Evolutionary conservation across 768 basidiomycete genomes (phyloP).

Genomic region (Rhodotorula babjevae): DNA sequence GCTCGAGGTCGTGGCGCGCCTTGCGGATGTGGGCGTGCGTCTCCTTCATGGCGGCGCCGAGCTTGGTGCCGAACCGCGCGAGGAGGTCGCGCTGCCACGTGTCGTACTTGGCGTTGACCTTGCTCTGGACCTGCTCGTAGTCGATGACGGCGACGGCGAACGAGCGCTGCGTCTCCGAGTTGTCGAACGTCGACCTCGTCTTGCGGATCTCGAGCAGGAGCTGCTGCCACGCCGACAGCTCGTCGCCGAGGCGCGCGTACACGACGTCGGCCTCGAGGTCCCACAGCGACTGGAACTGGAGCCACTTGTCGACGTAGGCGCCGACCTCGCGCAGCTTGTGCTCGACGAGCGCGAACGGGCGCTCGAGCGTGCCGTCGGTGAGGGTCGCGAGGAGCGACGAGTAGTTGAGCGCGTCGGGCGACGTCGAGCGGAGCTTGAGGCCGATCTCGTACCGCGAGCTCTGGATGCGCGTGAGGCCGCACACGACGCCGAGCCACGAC

Average conservation of each 20-base stretch:
- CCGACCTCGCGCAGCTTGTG: slow-evolving; percentile 77
- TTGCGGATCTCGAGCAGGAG: slow-evolving; percentile 95
- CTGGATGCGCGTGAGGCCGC: slow-evolving; percentile 77
- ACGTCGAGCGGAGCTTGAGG: slow-evolving; percentile 70
- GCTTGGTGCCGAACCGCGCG: slow-evolving; percentile 82
- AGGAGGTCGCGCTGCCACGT: slow-evolving; percentile 95
- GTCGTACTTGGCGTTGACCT: slow-evolving; percentile 98
- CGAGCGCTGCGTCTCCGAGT: slow-evolving; percentile 81
- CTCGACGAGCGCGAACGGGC: slow-evolving; percentile 81
- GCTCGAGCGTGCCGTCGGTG: slow-evolving; percentile 65
- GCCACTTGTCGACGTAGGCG: slow-evolving; percentile 93
- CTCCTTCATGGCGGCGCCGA: slow-evolving; percentile 94
- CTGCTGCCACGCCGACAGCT: slow-evolving; percentile 85
- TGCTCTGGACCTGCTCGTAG: slow-evolving; percentile 94
- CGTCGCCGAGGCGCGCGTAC: slow-evolving; percentile 90
- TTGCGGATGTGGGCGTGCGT: slow-evolving; percentile 89
- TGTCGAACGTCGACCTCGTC: slow-evolving; percentile 92
- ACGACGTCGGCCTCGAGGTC: slow-evolving; percentile 96
- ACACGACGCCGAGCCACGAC: slow-evolving; percentile 86
- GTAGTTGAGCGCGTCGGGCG: slow-evolving; percentile 68
- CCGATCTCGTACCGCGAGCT: slow-evolving; percentile 97
- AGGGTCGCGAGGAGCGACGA: slow-evolving; percentile 73
- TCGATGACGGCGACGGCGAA: slow-evolving; percentile 93
- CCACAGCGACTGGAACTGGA: slow-evolving; percentile 98
- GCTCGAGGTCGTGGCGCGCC: slow-evolving; percentile 89